Percentiles rank a stretch among this genome's conserved stretches.
Conservation (phyloP, 1,284 basidiomycete genomes). For the Boletus mariae region DNA sequence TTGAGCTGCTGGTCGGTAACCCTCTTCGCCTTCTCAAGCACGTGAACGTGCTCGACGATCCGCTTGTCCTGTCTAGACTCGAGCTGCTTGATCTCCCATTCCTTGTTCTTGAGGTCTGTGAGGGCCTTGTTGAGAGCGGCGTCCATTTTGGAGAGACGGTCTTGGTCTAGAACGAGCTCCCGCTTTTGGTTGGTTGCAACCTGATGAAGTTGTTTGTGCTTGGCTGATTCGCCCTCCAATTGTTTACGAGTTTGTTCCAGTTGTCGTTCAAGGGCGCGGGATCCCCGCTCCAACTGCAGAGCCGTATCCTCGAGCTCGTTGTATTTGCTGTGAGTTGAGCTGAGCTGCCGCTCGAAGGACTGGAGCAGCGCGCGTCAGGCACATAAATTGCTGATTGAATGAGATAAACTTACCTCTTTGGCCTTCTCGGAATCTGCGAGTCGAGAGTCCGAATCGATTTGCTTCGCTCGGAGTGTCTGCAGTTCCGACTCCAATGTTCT, state of each 20-base stretch:
- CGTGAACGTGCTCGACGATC: slow-evolving; percentile 98
- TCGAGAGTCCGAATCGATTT: slow-evolving; percentile 67
- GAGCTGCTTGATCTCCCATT: slow-evolving; percentile 84
- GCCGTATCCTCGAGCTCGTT: slow-evolving; percentile 86
- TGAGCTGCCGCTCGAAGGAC: slow-evolving; percentile 71
- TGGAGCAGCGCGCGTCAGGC: slow-evolving; percentile 8
- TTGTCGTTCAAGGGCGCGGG: slow-evolving; percentile 70
- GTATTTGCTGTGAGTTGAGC: slow-evolving; percentile 69
- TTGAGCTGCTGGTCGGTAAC: slow-evolving; percentile 91
- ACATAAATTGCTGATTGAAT: background rate
- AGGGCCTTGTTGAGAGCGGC: slow-evolving; percentile 78
- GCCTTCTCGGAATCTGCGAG: slow-evolving; percentile 58
- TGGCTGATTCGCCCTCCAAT: slow-evolving; percentile 65
- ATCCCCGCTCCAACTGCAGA: slow-evolving; percentile 80
- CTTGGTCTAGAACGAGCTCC: slow-evolving; percentile 68
- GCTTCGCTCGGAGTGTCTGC: slow-evolving; percentile 64
- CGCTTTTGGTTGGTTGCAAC: slow-evolving; percentile 59
- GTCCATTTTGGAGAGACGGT: slow-evolving; percentile 71
- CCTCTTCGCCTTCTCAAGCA: slow-evolving; percentile 94
- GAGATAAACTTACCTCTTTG: slow-evolving; percentile 61
- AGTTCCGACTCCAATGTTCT: slow-evolving; percentile 75
- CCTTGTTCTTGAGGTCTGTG: slow-evolving; percentile 75
- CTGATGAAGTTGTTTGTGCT: slow-evolving; percentile 73
- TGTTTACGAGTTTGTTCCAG: slow-evolving; percentile 66
- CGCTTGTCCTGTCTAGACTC: slow-evolving; percentile 93